A percentile compares a stretch with the other conserved stretches of the same genome.
Evolutionary conservation across 1,284 basidiomycete species (phyloP).

Genomic region (Athelia sp.): DNA sequence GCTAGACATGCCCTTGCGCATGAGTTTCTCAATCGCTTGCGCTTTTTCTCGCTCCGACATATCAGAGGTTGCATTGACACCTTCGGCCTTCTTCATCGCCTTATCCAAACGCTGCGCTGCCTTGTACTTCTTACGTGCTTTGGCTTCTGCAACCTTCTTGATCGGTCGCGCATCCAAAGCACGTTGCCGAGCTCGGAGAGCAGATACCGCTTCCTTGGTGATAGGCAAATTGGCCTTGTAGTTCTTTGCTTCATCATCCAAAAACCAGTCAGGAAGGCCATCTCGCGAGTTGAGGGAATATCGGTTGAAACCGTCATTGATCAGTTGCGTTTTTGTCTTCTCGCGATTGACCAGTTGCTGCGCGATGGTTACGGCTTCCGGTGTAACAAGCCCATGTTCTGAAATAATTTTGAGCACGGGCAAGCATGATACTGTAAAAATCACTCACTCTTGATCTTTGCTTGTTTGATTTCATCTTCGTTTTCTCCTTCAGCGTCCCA

Average conservation of each 20-base stretch:
- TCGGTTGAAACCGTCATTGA: slow-evolving; percentile 96
- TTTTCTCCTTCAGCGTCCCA: slow-evolving; percentile 85
- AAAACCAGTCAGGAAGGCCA: slow-evolving; percentile 92
- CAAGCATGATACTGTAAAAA: slow-evolving; percentile 7
- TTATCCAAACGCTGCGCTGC: slow-evolving; percentile 85
- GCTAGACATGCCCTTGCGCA: slow-evolving; percentile 72
- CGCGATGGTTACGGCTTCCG: slow-evolving; percentile 90
- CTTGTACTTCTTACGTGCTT: slow-evolving; percentile 94
- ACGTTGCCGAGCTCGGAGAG: slow-evolving; percentile 86
- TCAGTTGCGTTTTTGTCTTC: slow-evolving; percentile 83
- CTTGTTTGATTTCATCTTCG: slow-evolving; percentile 69
- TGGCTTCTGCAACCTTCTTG: slow-evolving; percentile 99
- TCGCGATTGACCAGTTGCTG: slow-evolving; percentile 91
- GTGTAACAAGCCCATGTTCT: slow-evolving; percentile 87
- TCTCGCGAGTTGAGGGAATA: slow-evolving; percentile 91
- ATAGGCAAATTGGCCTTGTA: slow-evolving; percentile 96
- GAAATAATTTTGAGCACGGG: slow-evolving; percentile 9
- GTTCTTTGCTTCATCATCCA: slow-evolving; percentile 92
- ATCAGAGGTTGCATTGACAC: slow-evolving; percentile 86
- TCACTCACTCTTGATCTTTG: slow-evolving; percentile 64
- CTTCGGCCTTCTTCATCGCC: slow-evolving; percentile 95
- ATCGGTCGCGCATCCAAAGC: slow-evolving; percentile 96
- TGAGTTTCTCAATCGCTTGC: slow-evolving; percentile 86
- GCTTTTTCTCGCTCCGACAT: slow-evolving; percentile 95
- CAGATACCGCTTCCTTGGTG: slow-evolving; percentile 92